Percentiles rank a stretch among this genome's conserved stretches.
These are phyloP conservation scores for Thozetella sp. DNA, from an alignment of 495 filamentous ascomycete genomes.

Conservation along the genomic window DNA sequence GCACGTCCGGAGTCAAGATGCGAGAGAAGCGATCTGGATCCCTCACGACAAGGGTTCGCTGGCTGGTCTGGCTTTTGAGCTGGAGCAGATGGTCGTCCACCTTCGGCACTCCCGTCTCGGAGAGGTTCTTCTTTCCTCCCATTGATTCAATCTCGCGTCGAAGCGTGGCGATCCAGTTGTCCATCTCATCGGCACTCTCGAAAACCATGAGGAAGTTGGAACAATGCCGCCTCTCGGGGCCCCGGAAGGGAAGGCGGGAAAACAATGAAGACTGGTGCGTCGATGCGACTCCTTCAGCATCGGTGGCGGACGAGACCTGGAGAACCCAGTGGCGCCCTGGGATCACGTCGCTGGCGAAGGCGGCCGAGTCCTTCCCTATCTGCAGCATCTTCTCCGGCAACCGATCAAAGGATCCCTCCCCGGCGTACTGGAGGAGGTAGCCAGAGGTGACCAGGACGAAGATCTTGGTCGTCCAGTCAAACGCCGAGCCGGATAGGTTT, in stretches of 20 bases:
- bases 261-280: slow-evolving; percentile 62
- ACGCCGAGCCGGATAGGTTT: slow-evolving; percentile 59
- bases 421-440: slow-evolving; percentile 85
- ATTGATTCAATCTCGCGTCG: slow-evolving; percentile 69
- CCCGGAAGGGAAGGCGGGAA: slow-evolving; percentile 69
- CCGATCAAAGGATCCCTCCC: slow-evolving; percentile 76
- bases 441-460: slow-evolving; percentile 82
- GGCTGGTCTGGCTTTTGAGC: slow-evolving; percentile 49
- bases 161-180: slow-evolving; percentile 73
- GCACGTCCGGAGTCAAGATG: slow-evolving; percentile 29
- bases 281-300: slow-evolving; percentile 59
- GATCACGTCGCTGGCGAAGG: slow-evolving; percentile 91
- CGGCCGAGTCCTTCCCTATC: slow-evolving; percentile 82
- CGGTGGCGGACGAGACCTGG: slow-evolving; percentile 78
- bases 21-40: slow-evolving; percentile 50
- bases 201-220: slow-evolving; percentile 80
- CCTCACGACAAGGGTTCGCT: slow-evolving; percentile 48
- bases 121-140: slow-evolving; percentile 67
- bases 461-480: slow-evolving; percentile 82
- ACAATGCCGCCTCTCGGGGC: slow-evolving; percentile 61
- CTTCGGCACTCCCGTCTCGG: slow-evolving; percentile 55
- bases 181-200: slow-evolving; percentile 81
- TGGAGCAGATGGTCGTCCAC: slow-evolving; percentile 26
- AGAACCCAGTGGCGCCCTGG: slow-evolving; percentile 92
- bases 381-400: slow-evolving; percentile 86